A percentile compares a stretch with the other conserved stretches of the same genome.
Conservation (phyloP, 192 early-diverging fungal genomes). For the Coemansia sp. region DNA sequence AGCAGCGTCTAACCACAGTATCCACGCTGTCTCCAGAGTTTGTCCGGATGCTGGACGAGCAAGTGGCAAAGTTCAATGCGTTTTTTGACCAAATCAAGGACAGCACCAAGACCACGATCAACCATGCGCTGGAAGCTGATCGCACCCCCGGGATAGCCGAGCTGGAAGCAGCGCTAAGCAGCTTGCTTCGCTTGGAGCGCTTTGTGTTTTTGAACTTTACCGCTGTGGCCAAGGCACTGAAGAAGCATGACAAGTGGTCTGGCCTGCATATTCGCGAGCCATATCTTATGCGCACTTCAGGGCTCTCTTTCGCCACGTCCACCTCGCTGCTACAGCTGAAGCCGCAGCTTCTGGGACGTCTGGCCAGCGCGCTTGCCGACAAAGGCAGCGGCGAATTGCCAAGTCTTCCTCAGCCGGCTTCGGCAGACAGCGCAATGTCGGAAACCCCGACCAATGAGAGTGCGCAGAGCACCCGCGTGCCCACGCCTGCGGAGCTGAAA, state of each 20-base stretch:
- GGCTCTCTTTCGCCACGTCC: constrained; percentile 67
- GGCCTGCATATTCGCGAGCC: constrained; percentile 71
- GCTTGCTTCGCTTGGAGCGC: constrained; percentile 69
- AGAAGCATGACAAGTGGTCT: constrained; percentile 83
- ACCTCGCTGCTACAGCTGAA: constrained; percentile 66
- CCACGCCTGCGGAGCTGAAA: constrained; percentile 5
- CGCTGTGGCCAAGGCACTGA: constrained; percentile 81
- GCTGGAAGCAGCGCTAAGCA: constrained; percentile 54
- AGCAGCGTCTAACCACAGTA: constrained; percentile 56
- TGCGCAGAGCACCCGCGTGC: no score
- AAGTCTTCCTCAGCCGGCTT: no score
- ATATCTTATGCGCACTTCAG: constrained; percentile 64
- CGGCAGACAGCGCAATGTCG: background rate
- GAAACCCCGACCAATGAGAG: constrained; percentile 24
- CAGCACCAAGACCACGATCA: constrained; percentile 18
- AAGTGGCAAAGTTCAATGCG: constrained; percentile 61
- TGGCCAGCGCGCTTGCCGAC: constrained; percentile 50
- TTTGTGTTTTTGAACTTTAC: constrained; percentile 87
- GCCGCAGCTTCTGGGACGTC: constrained; percentile 63
- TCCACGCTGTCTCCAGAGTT: constrained; percentile 65
- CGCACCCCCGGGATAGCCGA: constrained; percentile 17
- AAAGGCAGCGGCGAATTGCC: no score
- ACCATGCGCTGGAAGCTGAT: constrained; percentile 19
- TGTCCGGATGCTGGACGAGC: constrained; percentile 61
- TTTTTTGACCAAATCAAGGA: constrained; percentile 52